A percentile compares a stretch with the other conserved stretches of the same genome.
phyloP scores from a whole-genome alignment of 2,329 filamentous ascomycete species.

The Colletotrichum falcatum region DNA sequence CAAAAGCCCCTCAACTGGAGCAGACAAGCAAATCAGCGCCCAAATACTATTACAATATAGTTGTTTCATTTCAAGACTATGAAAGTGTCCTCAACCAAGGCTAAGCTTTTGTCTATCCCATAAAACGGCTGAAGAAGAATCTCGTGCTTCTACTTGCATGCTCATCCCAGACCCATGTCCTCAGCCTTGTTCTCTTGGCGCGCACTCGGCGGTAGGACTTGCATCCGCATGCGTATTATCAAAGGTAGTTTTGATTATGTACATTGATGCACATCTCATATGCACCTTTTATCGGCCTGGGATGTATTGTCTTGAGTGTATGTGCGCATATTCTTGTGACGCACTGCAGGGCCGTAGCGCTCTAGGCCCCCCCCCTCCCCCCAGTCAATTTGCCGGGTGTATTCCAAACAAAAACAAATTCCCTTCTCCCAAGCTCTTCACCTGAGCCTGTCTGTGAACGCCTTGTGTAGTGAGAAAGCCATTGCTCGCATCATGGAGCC shows the following conservation, averaged over 20 bases:
- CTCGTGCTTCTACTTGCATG: constrained; percentile 3
- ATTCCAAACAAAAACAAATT: constrained; percentile 5
- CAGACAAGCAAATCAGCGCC: background rate
- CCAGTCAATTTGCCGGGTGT: background rate
- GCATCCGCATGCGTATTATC: background rate
- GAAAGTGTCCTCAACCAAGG: constrained; percentile 2
- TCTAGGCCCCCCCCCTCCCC: background rate
- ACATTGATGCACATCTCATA: constrained; percentile 11
- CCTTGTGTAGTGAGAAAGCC: constrained; percentile 12
- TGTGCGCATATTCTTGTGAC: background rate
- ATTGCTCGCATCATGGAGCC: constrained; percentile 20
- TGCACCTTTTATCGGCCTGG: constrained; percentile 2
- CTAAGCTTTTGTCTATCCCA: constrained; percentile 29
- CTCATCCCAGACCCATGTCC: background rate
- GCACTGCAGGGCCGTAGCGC: background rate
- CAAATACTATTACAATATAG: background rate
- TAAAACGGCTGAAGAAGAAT: constrained; percentile 2
- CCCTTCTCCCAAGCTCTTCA: background rate
- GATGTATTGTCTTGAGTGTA: background rate
- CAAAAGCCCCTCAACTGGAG: background rate
- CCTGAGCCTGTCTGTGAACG: constrained; percentile 30
- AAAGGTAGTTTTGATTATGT: constrained; percentile 33
- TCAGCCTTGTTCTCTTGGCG: background rate
- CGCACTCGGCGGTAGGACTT: background rate
- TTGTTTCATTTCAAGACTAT: background rate